These are phyloP conservation scores for Ceratocystis albifundus DNA, from an alignment of 2,329 filamentous ascomycete genomes.

Conservation along the genomic window DNA sequence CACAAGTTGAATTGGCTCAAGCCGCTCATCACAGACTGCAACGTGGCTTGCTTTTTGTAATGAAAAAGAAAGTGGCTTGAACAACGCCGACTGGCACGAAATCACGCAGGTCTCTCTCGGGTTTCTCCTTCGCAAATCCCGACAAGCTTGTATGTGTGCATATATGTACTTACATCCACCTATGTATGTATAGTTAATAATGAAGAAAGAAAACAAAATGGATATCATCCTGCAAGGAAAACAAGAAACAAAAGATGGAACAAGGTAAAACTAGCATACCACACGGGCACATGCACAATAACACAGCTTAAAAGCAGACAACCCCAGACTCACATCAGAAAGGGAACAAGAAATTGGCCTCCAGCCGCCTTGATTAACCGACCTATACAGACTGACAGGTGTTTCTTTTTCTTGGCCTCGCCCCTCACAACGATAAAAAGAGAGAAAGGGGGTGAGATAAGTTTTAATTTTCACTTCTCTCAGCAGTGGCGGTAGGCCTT, in stretches of 20 bases:
- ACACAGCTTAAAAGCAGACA: not conserved
- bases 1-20: not conserved
- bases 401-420: not conserved
- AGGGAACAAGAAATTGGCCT: not conserved
- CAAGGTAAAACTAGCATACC: not conserved
- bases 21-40: not conserved
- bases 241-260: not conserved
- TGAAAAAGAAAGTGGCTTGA: not conserved
- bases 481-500: not conserved
- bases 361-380: not conserved
- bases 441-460: not conserved
- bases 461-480: not conserved
- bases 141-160: conserved; percentile 3
- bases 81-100: not conserved
- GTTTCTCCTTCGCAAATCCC: not conserved
- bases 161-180: conserved; percentile 1
- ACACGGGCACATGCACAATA: not conserved
- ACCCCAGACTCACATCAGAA: not conserved
- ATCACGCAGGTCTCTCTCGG: not conserved
- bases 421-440: not conserved
- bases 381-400: not conserved
- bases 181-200: conserved; percentile 1
- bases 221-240: conserved; percentile 7
- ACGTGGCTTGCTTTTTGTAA: not conserved
- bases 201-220: conserved; percentile 9